Evolutionary conservation across 2,329 filamentous ascomycete species (phyloP), one percentile per base, ranked within the genome.

Genomic region (Celoporthe dispersa): DNA sequence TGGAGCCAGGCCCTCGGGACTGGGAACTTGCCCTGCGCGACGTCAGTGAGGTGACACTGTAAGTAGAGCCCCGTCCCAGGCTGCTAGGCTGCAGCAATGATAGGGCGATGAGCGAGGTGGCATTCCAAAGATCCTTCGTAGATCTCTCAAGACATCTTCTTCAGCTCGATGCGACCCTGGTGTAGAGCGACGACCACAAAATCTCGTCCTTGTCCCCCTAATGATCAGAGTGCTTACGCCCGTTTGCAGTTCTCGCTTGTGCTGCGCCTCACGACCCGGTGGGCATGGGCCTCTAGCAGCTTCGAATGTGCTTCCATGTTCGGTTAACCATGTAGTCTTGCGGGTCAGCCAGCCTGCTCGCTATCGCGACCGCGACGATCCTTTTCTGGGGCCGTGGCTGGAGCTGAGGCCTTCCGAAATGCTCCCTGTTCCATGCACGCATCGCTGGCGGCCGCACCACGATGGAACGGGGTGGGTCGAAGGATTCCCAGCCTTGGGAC

Each of bases 391-490:
- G 19, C 19, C 57, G 59, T 61, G 59, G 59, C 59, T 39, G 59
- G 31, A 28, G 51, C 51, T 55, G 51, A 28, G 14, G 51, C 51
- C 51, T 28, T 28, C 6, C 51, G 8, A 55, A 55, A 6, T 55
- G 51, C n/a, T 55, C 25, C 25, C 48, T 8, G 2, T 1, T n/a
- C 11, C 25, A 33, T 55, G 25, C n/a, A 57, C 6, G 53, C 25
- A 33, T 57, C 53, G 25, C 53, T 31, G 53, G 53, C 53, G 8
- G 44, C 44, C 22, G 14, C 53, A 57, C 53, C 2, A 8, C 12
- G 53, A 19, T 57, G 53, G 53, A 33, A 61, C 16, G 31, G 14
- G 59, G 59, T 61, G 59, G 59, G 59, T 61, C 59, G 33, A 61
- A 61, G 59, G 59, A 61, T 61, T 12, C n/a, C 33, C 31, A 37